Evolutionary conservation across 2,329 filamentous ascomycete genomes (phyloP), one percentile per base, ranked within the genome.

Genomic region (Bisporella sp.): DNA sequence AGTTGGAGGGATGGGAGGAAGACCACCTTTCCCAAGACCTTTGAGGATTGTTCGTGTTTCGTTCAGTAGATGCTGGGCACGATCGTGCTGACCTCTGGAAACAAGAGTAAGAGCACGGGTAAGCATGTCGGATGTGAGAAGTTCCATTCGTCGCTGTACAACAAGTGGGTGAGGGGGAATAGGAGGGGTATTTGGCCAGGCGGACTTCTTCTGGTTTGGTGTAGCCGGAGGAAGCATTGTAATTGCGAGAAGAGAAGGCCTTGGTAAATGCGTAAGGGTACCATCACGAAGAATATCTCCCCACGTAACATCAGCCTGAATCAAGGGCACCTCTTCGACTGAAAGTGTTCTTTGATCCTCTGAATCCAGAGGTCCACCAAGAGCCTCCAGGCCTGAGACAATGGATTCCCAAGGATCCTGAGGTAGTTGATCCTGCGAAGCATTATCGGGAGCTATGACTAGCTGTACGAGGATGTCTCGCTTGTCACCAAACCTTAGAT

Each of bases 371-470:
- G 89, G 82, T 1, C 92, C 93, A 28, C 93, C 90, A 2, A 99
- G 79, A 4, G 92, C 93, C 69, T 99, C 93, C 8, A 99, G 72
- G 0, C 92, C 92, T 5, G 93, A 97, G 21, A 99, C 89, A 53
- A 99, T 92, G 46, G 89, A 93, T 69, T 97, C 93, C 93, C 93
- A 99, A 0, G 91, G 85, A 64, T 99, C 93, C 63, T 96, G 88
- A 5, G 91, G 91, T 40, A 95, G 75, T 61, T 89, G 83, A 55
- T 99, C 93, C 0, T 81, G 78, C 1, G 80, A 81, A 1, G 85
- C 77, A 55, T 81, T 93, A 66, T 99, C 93, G 0, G 93, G 89
- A 33, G 89, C 76, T 58, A 99, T 96, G 31, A 91, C 89, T 5
- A 99, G 78, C 68, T 99, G 93, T 4, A 99, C 91, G 4, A 99